Evolutionary conservation across 164 flowering plant species (phyloP), one percentile per base, ranked within the genome.

Genomic region (Nelumbo lutea): DNA sequence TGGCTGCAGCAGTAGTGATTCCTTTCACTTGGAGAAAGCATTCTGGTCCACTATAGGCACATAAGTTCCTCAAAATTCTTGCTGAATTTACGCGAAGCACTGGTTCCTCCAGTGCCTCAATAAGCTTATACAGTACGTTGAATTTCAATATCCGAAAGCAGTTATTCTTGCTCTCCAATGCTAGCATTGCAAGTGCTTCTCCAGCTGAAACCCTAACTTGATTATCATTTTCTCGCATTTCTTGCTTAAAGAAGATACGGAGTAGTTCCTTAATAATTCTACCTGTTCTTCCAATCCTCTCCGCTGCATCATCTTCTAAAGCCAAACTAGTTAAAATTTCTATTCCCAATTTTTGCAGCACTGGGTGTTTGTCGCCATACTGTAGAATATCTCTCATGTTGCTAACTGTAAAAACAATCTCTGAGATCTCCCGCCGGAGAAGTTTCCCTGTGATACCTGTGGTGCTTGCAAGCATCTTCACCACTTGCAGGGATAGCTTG

Each of bases 261-360:
- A 88, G 74, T 62, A 95, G 61, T 63, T 80, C 90, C 73, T 79
- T 89, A 0, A 95, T 70, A n/a, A 92, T 73, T 47, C 97, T 93
- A 15, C 99, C 97, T 1, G 99, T 92, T 57, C 87, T 78, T 27
- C 97, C 97, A 59, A 95, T 90, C 76, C 85, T 90, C 75, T 95
- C 97, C 13, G 88, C 87, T 43, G 93, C 94, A 39, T 87, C 89
- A 64, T 79, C 90, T 41, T 89, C 97, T 50, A 89, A 39, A 5
- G 93, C 96, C 71, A 95, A 75, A 72, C 82, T 83, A 6, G 90
- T 88, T 67, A 95, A 72, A 43, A 95, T 88, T 46, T 90, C 90
- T 5, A 88, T 88, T 38, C 88, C 89, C 43, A 89, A 72, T 65
- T 79, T 75, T 65, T 90, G 99, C 59, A 95, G 77, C 61, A 53